phyloP scores from a whole-genome alignment of 495 filamentous ascomycete species.

The Parachaetomium inaequale region DNA sequence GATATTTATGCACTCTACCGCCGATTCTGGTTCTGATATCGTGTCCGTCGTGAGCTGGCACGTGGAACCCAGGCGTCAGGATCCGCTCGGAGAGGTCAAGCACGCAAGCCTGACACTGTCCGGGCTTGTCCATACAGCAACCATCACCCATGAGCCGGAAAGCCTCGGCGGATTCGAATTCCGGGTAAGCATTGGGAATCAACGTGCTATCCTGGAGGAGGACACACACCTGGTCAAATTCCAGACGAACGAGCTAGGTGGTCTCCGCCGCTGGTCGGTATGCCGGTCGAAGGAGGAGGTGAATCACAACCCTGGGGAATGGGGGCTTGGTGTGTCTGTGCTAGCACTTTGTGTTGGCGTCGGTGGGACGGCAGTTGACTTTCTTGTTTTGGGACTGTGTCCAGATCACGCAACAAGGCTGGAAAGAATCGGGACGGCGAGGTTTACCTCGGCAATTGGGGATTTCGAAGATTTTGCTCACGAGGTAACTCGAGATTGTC shows the following conservation, averaged over 20 bases:
- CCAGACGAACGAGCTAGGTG: neutral
- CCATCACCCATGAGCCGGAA: neutral
- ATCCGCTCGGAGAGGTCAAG: neutral
- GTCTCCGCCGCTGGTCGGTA: neutral
- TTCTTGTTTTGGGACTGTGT: neutral
- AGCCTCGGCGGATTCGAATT: neutral
- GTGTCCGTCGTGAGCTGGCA: neutral
- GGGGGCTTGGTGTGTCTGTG: neutral
- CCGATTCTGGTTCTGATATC: neutral
- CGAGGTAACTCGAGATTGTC: neutral
- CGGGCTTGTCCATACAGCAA: neutral
- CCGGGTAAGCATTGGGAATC: neutral
- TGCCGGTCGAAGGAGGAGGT: neutral
- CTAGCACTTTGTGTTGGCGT: neutral
- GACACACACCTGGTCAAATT: neutral
- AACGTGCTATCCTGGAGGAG: neutral
- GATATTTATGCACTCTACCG: neutral
- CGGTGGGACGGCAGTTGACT: neutral
- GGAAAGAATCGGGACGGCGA: neutral
- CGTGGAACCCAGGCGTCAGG: neutral
- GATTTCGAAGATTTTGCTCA: neutral
- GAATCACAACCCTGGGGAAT: neutral
- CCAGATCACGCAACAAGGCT: neutral
- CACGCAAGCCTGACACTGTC: neutral
- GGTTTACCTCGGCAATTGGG: neutral